Percentiles rank a stretch among this genome's conserved stretches.
Evolutionary conservation across 192 early-diverging fungal genomes (phyloP).

Genomic region (Fimicolochytrium jonesii): DNA sequence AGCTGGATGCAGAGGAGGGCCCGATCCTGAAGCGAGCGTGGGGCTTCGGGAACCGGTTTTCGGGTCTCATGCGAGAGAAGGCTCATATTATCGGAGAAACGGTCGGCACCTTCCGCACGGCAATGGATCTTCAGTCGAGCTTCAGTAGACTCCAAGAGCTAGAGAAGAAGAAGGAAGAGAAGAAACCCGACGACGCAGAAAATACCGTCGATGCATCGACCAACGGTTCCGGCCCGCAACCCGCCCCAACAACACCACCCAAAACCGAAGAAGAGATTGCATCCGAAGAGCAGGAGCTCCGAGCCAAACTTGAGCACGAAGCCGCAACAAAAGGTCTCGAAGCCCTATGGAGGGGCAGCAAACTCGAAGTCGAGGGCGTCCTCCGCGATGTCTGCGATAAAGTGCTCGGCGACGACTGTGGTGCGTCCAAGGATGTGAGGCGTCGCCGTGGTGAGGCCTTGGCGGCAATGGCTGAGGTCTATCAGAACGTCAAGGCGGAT

Average conservation of each 20-base stretch:
- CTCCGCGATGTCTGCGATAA: slow-evolving; percentile 88
- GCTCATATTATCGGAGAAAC: slow-evolving; percentile 89
- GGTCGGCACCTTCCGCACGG: slow-evolving; percentile 84
- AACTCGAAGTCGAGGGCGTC: slow-evolving; percentile 92
- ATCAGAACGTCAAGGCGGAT: slow-evolving; percentile 40
- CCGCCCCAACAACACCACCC: slow-evolving; percentile 4
- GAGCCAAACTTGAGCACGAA: slow-evolving; percentile 44
- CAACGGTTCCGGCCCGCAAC: background rate
- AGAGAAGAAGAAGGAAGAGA: slow-evolving; percentile 73
- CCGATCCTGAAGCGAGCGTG: slow-evolving; percentile 43
- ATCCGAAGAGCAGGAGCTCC: slow-evolving; percentile 36
- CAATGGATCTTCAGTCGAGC: slow-evolving; percentile 86
- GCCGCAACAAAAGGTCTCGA: slow-evolving; percentile 74
- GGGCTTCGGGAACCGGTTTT: slow-evolving; percentile 41
- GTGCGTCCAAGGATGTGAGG: slow-evolving; percentile 49
- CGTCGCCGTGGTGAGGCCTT: slow-evolving; percentile 73
- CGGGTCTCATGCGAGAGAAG: slow-evolving; percentile 71
- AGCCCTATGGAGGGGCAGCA: slow-evolving; percentile 89
- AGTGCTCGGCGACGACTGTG: slow-evolving; percentile 65
- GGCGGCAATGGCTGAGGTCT: slow-evolving; percentile 79
- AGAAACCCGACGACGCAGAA: slow-evolving; percentile 14
- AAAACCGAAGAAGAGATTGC: slow-evolving; percentile 34
- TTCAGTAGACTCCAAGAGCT: slow-evolving; percentile 87
- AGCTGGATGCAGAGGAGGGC: slow-evolving; percentile 54
- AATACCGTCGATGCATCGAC: background rate